Base-by-base conservation (phyloP, 108 stramenopile genomes). In the Stephanodiscus minutulus region DNA sequence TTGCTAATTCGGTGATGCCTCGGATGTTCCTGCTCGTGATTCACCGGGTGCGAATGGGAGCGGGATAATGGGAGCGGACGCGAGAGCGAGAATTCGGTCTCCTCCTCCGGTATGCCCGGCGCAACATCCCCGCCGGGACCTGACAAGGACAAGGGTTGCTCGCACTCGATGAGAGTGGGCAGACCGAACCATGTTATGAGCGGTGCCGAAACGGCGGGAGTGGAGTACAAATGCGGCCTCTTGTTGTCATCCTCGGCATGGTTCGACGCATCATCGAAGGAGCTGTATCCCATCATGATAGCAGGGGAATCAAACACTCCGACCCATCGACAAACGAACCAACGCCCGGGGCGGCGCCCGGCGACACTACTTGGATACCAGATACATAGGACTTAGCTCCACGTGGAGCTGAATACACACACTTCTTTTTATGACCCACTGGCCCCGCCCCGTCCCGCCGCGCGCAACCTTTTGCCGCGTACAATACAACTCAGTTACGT, bases 141-240 rank as follows among this genome's bases (percentile, higher is more conserved):
- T 4, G 27, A 0, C 1, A 4, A 47, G 17, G 15, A 12, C 9
- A 46, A 29, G 35, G 70, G 64, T 22, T 50, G 50, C 18, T 68
- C 71, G 65, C 61, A 73, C 57, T 79, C 79, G 43, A 79, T 65
- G 31, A 79, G 65, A 21, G 79, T 79, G 43, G 79, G 79, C 7
- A 72, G 67, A n/a, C 79, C 79, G 28, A 79, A 79, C 28, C 71
- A 71, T 0, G 79, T 73, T 7, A 79, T 73, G 20, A 79, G 72
- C 6, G 79, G 66, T 12, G 65, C 43, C 3, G 79, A 79, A 7
- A 73, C 79, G 20, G 28, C 31, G 15, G 72, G 66, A 17, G 66
- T 59, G 48, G 71, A 15, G 20, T 79, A 79, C 9, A 79, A 25
- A 39, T 71, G 71, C 2, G 71, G 79, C 43, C 55, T 27, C 10